Conservation (phyloP, 1,284 basidiomycete species). For the Ceratobasidium theobromae region DNA sequence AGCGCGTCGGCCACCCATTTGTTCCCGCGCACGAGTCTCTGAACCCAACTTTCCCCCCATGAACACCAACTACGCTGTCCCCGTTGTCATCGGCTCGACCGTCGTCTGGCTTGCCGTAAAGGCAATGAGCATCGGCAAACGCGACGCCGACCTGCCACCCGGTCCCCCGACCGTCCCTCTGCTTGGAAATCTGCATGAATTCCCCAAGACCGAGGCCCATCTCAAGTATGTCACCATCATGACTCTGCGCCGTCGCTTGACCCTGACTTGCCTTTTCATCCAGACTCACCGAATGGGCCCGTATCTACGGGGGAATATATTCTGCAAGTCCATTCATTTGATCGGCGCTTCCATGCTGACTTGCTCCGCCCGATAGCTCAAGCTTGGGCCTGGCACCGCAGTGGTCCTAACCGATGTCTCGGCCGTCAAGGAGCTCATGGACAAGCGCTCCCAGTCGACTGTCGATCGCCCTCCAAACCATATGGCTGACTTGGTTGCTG, state of each 20-base stretch:
- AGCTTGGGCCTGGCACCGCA: conserved; percentile 39
- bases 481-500: conserved; percentile 37
- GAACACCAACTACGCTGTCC: not conserved
- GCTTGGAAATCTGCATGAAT: conserved; percentile 43
- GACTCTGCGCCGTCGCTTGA: not conserved
- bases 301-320: conserved; percentile 40
- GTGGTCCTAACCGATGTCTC: conserved; percentile 41
- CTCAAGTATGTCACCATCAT: conserved; percentile 37
- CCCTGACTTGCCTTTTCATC: not conserved
- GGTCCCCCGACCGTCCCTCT: conserved; percentile 44
- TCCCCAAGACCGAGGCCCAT: conserved; percentile 41
- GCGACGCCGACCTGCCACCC: conserved; percentile 42
- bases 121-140: conserved; percentile 17
- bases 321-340: conserved; percentile 30
- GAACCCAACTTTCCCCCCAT: not conserved
- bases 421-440: conserved; percentile 41
- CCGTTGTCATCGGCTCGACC: not conserved
- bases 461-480: conserved; percentile 40
- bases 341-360: conserved; percentile 3
- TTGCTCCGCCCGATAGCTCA: conserved; percentile 37
- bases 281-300: conserved; percentile 42
- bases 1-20: conserved; percentile 15
- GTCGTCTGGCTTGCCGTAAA: conserved; percentile 16
- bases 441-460: conserved; percentile 39
- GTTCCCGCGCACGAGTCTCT: not conserved